Evolutionary conservation across 441 rosid species (phyloP).

Genomic region (Hura crepitans): DNA sequence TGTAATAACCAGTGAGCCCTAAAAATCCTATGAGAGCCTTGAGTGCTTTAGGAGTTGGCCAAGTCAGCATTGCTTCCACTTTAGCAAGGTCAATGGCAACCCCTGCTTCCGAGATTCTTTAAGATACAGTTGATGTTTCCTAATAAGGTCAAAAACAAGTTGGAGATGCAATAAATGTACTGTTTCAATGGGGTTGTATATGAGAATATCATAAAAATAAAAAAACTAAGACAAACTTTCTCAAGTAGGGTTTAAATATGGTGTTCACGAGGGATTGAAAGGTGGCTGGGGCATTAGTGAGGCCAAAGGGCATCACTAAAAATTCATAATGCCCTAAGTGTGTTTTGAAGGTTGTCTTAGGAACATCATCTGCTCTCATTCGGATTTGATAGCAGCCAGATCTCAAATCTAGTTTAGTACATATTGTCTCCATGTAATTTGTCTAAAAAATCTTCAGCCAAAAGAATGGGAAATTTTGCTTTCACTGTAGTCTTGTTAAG

Average conservation of each 20-base stretch:
- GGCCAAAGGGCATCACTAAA: neutral
- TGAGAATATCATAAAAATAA: neutral
- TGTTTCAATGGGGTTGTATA: neutral
- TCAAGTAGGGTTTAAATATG: too few relatives aligned
- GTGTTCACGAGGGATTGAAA: neutral
- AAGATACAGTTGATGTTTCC: neutral
- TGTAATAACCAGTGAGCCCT: neutral
- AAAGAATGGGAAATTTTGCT: neutral
- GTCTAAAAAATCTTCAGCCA: neutral
- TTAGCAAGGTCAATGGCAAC: neutral
- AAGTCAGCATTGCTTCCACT: neutral
- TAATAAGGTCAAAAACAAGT: neutral
- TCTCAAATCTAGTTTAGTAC: neutral
- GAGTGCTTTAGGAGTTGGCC: neutral
- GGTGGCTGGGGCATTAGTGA: neutral
- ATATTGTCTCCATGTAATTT: neutral
- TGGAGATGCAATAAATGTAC: neutral
- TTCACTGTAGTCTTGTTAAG: neutral
- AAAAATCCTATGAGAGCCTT: neutral
- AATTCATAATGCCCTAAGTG: neutral
- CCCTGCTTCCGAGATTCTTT: neutral
- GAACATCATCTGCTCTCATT: neutral
- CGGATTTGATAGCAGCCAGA: neutral
- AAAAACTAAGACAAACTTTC: neutral
- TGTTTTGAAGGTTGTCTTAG: neutral